Evolutionary conservation across 176 grass and related monocot species (phyloP), one percentile per base, ranked within the genome.

Genomic region (Zoysia japonica): DNA sequence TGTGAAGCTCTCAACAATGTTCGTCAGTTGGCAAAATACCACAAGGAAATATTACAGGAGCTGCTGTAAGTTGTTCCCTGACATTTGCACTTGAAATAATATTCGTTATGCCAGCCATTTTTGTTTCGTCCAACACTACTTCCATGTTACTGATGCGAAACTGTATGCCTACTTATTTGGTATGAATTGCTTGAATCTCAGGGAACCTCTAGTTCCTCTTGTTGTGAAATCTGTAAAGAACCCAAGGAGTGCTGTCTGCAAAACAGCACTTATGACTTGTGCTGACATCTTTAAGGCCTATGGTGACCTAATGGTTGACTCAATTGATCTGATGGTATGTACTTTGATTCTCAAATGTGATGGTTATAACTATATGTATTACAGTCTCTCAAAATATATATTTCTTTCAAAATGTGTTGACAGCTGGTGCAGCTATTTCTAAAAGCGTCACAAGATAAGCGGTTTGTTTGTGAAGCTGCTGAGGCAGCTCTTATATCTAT

Each of bases 361-460:
- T 35, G 14, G 61, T 74, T 50, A 69, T 1, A 9, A 71, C 61
- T 87, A 40, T 55, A 6, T 61, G 37, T 68, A 76, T 13, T 7
- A 47, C 48, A 49, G 46, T 71, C 51, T 65, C 68, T 65, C 53
- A 80, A 72, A 67, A 67, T 62, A 44, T 80, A 16, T 53, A 74
- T 61, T 19, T 35, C 63, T 7, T 85, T 36, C 15, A 16, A 51
- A 81, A 73, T 82, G 56, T 74, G 9, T 85, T 76, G 78, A 77
- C 80, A 98, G 95, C 81, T 98, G 69, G 17, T 98, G 41, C 92
- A 92, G 13, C 71, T 98, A 49, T 89, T 98, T 85, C 83, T 98
- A 48, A 98, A 94, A 89, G 88, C 95, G 60, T 98, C 92, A 19
- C 92, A 98, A 94, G 95, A 98, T 79, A 98, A 98, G 52, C 90